Evolutionary conservation across 2,329 filamentous ascomycete genomes (phyloP), one percentile per base, ranked within the genome.

Genomic region (Ceratocystis ficicola): DNA sequence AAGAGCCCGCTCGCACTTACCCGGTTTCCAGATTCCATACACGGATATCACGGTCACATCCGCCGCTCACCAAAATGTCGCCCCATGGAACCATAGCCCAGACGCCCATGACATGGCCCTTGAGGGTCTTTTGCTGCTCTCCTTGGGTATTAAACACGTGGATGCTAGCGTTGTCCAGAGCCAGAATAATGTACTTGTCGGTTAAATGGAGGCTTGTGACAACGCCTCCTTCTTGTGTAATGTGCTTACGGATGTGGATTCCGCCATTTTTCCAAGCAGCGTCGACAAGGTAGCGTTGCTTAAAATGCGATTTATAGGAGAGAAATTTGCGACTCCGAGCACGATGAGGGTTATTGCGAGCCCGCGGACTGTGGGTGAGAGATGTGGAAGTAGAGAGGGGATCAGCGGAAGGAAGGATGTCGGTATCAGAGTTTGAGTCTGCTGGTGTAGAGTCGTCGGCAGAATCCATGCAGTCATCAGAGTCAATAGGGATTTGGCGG

Each of bases 1-100:
- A 57, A 46, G 25, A 67, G 12, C 6, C 32, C 30, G 36, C 12
- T 32, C 44, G 4, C 41, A 71, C 85, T 74, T 83, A 95, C 90
- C 92, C 94, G 68, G 90, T 95, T 63, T 86, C 86, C 79, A 99
- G 86, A 72, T 99, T 89, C 94, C 94, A 99, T 5, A 99, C 94
- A 66, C 94, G 84, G 32, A 99, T 94, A 73, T 99, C 94, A 68
- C 94, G 85, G 77, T 99, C 94, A 74, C 94, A 99, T 5, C 94
- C 94, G 71, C 94, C 94, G 71, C 91, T 96, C 68, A 99, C 94
- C 68, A 99, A 81, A 64, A 90, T 88, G 74, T 99, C 93, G 68
- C 90, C 93, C 89, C 92, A 96, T 5, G 94, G 94, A 28, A 99
- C 91, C 93, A 99, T 97, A 62, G 94, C 94, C 94, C 94, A 99